A percentile compares a stretch with the other conserved stretches of the same genome.
These are phyloP conservation scores for Ogataea paradorogensis DNA, from an alignment of 805 yeast species.

Conservation along the genomic window DNA sequence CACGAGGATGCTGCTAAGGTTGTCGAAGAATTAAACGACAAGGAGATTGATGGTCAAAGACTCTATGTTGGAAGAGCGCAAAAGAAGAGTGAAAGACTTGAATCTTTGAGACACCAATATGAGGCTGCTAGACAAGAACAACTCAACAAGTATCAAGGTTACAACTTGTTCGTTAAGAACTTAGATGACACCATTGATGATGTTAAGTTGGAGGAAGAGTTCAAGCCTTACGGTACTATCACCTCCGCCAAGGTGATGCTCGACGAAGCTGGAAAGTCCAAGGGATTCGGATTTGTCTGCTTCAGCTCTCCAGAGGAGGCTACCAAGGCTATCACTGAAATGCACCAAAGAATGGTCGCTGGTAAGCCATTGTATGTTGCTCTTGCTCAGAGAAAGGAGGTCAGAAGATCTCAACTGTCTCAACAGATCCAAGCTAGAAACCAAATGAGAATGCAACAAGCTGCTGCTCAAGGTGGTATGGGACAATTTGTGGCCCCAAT, in stretches of 20 bases:
- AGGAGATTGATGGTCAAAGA: conserved; percentile 79
- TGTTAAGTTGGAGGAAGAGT: conserved; percentile 87
- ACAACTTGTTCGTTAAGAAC: conserved; percentile 94
- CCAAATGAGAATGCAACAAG: conserved; percentile 98
- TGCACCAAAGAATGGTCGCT: conserved; percentile 94
- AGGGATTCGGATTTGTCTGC: conserved; percentile 98
- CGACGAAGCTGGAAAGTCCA: conserved; percentile 90
- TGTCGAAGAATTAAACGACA: conserved; percentile 86
- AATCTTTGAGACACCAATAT: conserved; percentile 91
- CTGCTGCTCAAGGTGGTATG: conserved; percentile 81
- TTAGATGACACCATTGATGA: conserved; percentile 91
- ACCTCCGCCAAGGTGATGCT: conserved; percentile 96
- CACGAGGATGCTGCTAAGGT: conserved; percentile 90
- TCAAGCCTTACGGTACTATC: conserved; percentile 89
- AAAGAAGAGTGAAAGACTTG: conserved; percentile 96
- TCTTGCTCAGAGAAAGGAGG: conserved; percentile 97
- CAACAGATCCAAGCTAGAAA: conserved; percentile 98
- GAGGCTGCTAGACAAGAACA: conserved; percentile 91
- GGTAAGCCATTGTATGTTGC: conserved; percentile 98
- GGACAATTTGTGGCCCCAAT: conserved; percentile 86
- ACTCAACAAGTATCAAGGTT: conserved; percentile 93
- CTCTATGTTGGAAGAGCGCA: conserved; percentile 98
- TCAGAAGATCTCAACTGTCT: conserved; percentile 92
- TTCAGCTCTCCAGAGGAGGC: conserved; percentile 98
- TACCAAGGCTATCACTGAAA: conserved; percentile 95